A percentile compares a stretch with the other conserved stretches of the same genome.
phyloP scores from a whole-genome alignment of 352 stramenopile genomes.

The Phytophthora tubulina region DNA sequence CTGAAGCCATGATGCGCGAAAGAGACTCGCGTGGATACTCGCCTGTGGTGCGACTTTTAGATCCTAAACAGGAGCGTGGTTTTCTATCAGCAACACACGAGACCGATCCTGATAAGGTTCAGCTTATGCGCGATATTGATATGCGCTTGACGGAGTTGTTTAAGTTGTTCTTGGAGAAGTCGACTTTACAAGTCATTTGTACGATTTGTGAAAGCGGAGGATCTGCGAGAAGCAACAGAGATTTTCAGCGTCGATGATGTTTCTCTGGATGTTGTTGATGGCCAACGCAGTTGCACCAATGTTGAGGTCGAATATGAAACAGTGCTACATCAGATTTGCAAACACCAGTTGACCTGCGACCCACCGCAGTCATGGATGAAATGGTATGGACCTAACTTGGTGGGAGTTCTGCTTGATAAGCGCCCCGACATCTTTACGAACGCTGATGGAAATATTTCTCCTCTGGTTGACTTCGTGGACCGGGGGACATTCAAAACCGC shows the following conservation, averaged over 20 bases:
- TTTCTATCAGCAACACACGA: slow-evolving; percentile 33
- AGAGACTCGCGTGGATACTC: slow-evolving; percentile 59
- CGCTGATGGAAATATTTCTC: slow-evolving; percentile 26
- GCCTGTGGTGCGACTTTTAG: slow-evolving; percentile 63
- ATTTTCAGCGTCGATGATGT: too few species aligned
- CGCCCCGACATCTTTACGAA: slow-evolving; percentile 37
- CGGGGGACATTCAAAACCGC: slow-evolving; percentile 61
- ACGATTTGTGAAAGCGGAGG: slow-evolving; percentile 41
- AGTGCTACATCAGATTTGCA: slow-evolving; percentile 60
- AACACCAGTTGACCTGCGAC: slow-evolving; percentile 50
- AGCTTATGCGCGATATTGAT: slow-evolving; percentile 52
- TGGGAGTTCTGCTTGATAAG: slow-evolving; percentile 46
- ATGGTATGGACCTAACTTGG: slow-evolving; percentile 55
- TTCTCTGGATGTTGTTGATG: too few species aligned
- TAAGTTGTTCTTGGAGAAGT: slow-evolving; percentile 58
- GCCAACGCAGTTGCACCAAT: too few species aligned
- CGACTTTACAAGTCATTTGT: slow-evolving; percentile 45
- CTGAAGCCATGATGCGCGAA: slow-evolving; percentile 50
- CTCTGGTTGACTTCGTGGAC: slow-evolving; percentile 56
- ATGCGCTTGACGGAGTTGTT: slow-evolving; percentile 53
- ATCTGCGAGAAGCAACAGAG: background rate
- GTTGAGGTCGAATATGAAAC: slow-evolving; percentile 49
- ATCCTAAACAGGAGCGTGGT: slow-evolving; percentile 31
- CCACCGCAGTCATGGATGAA: slow-evolving; percentile 37
- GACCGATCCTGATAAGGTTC: slow-evolving; percentile 46